Base-by-base conservation (phyloP, 805 yeast genomes). In the Hanseniaspora jakobsenii region DNA sequence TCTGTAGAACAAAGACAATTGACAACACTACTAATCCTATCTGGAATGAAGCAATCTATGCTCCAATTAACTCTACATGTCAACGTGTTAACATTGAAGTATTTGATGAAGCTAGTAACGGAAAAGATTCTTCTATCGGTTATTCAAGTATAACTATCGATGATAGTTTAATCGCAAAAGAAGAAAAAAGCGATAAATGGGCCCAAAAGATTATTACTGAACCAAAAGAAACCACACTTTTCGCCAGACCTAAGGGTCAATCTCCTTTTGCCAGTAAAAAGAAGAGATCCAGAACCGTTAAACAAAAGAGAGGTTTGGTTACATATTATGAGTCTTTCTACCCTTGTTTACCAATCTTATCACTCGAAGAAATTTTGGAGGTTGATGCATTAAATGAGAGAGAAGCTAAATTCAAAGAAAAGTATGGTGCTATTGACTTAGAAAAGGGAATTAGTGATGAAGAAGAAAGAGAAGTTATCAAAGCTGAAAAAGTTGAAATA, bases 121-220 rank as follows among this genome's bases (percentile, higher is more conserved):
- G 80, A n/a, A 73, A 76, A 34, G 98, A 91, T 62, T 76, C 95
- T 55, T 74, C 93, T 4, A 71, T 91, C 38, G 99, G 99, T 43
- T 71, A 79, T 2, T 79, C 83, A 64, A 79, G 78, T 54, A 63
- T 91, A 17, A 73, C 75, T 53, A 16, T 37, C 3, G 66, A 83
- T 50, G 67, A 69, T 44, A 83, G 78, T 22, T 64, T 84, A 53
- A 75, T 89, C 57, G 71, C 73, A 50, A 78, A 73, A 56, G 68
- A 68, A 48, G 63, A 63, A 17, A 66, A 80, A 49, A 38, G 42
- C 13, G 95, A 82, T 44, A 66, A 69, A 47, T 77, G 77, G 51
- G 61, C 73, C 46, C 81, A 77, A 53, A 64, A 72, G 47, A 63
- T 72, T 32, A 78, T 77, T 50, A 66, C 70, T 8, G 73, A 74